Evolutionary conservation across 805 yeast species (phyloP), one percentile per base, ranked within the genome.

Genomic region (Starmerella riodocensis): DNA sequence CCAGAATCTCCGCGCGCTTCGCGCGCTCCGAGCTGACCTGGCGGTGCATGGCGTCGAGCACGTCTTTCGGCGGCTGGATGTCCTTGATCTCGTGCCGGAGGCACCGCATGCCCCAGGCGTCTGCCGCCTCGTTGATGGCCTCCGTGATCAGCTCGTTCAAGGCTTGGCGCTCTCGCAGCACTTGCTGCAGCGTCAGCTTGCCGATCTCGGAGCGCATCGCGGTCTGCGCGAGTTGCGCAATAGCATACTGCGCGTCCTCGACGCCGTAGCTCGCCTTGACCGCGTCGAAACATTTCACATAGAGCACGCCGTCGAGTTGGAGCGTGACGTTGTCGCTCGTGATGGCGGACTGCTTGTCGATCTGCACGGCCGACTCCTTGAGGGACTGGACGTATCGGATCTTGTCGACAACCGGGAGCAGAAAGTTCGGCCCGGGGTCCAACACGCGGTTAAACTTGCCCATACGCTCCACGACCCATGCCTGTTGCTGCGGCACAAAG

Each of bases 151-250:
- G 78, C 48, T 60, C 58, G 59, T 82, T 82, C 50, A 82, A 67
- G 24, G 69, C 54, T 55, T 78, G 86, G 58, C 93, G 70, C 58
- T 82, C 93, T 45, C 74, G 69, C 49, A 82, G 65, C 14, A 81
- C 93, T 34, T 76, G 73, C 56, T 83, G 93, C 51, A 82, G 67
- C 3, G 85, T 68, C 64, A 82, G 63, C 48, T 80, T 82, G 36
- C 94, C 93, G 53, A 82, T 82, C 58, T 82, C 94, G 1, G 84
- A 75, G 53, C 94, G 67, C 94, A 82, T 82, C 12, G 93, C 80
- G 9, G 94, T 83, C 58, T 82, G 93, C 0, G 93, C 93, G 48
- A 83, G 68, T 59, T 83, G 93, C 29, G 79, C 67, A 39, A 83
- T 74, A 28, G 93, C 93, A 56, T 78, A 83, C 54, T 77, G 82